phyloP scores from a whole-genome alignment of 1,284 basidiomycete genomes.

The Cryptococcus maquisensis region DNA sequence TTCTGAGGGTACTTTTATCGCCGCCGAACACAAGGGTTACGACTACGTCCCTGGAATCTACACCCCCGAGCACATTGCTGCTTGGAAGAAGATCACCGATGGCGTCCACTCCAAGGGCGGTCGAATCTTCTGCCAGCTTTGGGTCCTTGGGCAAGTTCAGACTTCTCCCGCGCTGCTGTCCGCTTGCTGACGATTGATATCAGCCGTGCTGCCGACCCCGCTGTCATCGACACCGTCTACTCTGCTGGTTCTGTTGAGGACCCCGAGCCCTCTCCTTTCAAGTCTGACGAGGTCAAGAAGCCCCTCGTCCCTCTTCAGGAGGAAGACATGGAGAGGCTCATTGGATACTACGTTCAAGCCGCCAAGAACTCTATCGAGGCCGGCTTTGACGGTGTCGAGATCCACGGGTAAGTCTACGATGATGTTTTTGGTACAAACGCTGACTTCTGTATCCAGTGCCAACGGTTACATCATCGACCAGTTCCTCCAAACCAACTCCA shows the following conservation, averaged over 20 bases:
- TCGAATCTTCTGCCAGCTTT: conserved; percentile 53
- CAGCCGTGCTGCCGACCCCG: conserved; percentile 16
- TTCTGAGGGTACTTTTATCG: conserved; percentile 35
- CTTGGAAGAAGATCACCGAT: conserved; percentile 46
- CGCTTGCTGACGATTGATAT: not conserved
- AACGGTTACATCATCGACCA: conserved; percentile 51
- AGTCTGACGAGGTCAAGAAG: conserved; percentile 25
- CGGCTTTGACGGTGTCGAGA: conserved; percentile 64
- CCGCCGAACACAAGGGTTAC: conserved; percentile 17
- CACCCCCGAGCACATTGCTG: conserved; percentile 19
- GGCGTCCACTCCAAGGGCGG: conserved; percentile 52
- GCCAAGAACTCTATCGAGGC: conserved; percentile 58
- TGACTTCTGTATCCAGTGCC: not conserved
- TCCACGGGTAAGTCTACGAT: conserved; percentile 29
- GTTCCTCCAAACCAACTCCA: conserved; percentile 54
- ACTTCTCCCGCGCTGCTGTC: not conserved
- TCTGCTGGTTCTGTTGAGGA: conserved; percentile 5
- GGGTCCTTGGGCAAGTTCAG: conserved; percentile 50
- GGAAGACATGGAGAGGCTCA: conserved; percentile 46
- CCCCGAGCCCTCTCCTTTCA: not conserved
- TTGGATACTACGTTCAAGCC: conserved; percentile 53
- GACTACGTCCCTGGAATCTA: conserved; percentile 12
- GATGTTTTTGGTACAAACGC: too few relatives aligned
- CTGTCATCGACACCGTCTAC: conserved; percentile 8
- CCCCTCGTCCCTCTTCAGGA: conserved; percentile 15